Evolutionary conservation across 2,329 filamentous ascomycete genomes (phyloP), one percentile per base, ranked within the genome.

Genomic region (Diaporthe destruens): DNA sequence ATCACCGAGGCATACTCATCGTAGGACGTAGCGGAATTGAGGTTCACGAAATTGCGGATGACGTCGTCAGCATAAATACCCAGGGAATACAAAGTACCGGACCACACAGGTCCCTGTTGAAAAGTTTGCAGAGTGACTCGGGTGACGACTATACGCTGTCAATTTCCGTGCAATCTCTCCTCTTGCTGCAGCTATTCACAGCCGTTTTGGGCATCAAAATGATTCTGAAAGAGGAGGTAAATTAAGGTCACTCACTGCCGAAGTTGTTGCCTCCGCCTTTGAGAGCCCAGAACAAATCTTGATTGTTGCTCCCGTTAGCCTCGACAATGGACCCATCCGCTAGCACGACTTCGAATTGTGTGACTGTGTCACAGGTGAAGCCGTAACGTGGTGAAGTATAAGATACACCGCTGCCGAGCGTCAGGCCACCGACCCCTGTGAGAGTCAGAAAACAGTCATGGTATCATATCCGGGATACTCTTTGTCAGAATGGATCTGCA

Each of bases 401-500:
- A 29, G 54, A 59, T 51, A 68, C 61, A 34, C 70, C 70, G 12
- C 74, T 71, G 16, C 74, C 74, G 6, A 74, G 51, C 1, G 54
- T 59, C 36, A 72, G 69, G 69, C 5, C 61, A 16, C 70, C 61
- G 42, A 72, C 70, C 3, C 53, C 47, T 53, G 71, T 63, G 11
- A 69, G 54, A 29, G 49, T 53, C 49, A 53, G 49, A 29, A 53
- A 29, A 29, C 6, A 53, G 49, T 16, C 49, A 53, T 16, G 23
- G 23, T 29, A 16, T 29, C 11, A 29, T 29, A 29, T 16, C 11
- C 11, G 49, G 49, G 12, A 53, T 5, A 53, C 16, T 53, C 16
- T 53, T 53, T 53, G 23, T 7, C 49, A 29, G 49, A 53, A 14
- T n/a, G n/a, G n/a, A n/a, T 86, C 82, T 5, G 78, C 77, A 0